Evolutionary conservation across 257 asterid species (phyloP), one percentile per base, ranked within the genome.

Genomic region (Salvia rosmarinus): DNA sequence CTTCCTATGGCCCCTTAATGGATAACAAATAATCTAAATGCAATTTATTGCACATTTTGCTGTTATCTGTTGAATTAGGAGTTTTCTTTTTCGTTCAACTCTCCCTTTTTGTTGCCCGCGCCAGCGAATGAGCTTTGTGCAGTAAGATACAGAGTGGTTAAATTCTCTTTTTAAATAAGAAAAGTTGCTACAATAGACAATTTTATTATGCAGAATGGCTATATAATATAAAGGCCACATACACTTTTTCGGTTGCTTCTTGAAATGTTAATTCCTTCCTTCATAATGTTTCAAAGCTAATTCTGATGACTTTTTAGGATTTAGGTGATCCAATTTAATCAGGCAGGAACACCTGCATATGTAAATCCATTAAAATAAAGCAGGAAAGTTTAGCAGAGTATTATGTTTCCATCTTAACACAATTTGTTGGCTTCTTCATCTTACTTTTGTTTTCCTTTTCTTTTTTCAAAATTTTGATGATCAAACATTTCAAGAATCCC

Each of bases 191-290:
- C 25, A 28, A 12, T 20, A 40, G 19, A 17, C 21, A 5, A 64
- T 28, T 65, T 54, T 44, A 28, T 55, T 52, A 40, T 52, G 34
- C 40, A 39, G 19, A 51, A 42, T 25, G 56, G 10, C 7, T 19
- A 30, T 42, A 25, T 20, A 42, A 28, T 43, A 65, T 19, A 30
- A 34, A 63, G 39, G 20, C 34, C 35, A 17, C 56, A 49, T 73
- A n/a, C 14, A 55, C 43, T 71, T 69, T 28, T 67, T 34, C 43
- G 63, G 81, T 78, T 71, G 77, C 79, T 68, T 54, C 73, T 51
- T 46, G 50, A 39, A 25, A 64, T 63, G 43, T 20, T 59, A 12
- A 44, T 72, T 75, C 64, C 55, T 63, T 51, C 67, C 72, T 69
- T 75, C 19, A 59, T 34, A 7, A 58, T 69, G 64, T 52, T 64